These are phyloP conservation scores for Neoboletus subvelutipes DNA, from an alignment of 768 basidiomycete genomes.

Conservation along the genomic window DNA sequence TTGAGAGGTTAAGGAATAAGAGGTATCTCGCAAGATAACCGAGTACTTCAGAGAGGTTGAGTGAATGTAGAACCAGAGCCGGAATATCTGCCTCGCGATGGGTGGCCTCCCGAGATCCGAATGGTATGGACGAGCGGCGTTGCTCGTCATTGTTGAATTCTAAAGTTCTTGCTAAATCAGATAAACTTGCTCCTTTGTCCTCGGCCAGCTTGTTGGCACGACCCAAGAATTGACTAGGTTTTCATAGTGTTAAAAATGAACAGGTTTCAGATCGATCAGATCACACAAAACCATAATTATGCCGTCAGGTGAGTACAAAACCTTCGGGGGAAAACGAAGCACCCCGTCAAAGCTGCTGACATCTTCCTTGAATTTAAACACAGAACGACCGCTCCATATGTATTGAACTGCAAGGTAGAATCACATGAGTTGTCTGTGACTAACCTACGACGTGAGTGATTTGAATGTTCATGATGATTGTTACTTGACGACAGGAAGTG, in stretches of 20 bases:
- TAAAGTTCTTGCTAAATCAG: conserved; percentile 16
- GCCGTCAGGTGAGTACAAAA: neutral
- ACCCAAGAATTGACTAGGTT: no score
- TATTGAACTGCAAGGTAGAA: neutral
- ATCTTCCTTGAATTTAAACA: neutral
- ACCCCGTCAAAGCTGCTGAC: neutral
- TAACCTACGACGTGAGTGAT: neutral
- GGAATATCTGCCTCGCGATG: neutral
- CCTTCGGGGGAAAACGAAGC: neutral
- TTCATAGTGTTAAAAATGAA: neutral
- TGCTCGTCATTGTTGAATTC: conserved; percentile 26
- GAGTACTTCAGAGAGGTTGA: neutral
- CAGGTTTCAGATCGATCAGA: neutral
- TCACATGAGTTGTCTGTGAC: neutral
- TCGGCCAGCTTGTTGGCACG: no score
- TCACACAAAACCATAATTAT: neutral
- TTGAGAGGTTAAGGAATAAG: neutral
- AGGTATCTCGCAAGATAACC: neutral
- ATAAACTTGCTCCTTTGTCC: no score
- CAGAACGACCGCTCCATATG: neutral
- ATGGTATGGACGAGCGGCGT: conserved; percentile 6
- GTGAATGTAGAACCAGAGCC: neutral
- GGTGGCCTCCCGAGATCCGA: no score
- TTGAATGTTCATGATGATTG: neutral
- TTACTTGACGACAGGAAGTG: neutral